Percentiles rank a stretch among this genome's conserved stretches.
These are phyloP conservation scores for Colletotrichum ledebouriae DNA, from an alignment of 2,329 filamentous ascomycete species.

Conservation along the genomic window DNA sequence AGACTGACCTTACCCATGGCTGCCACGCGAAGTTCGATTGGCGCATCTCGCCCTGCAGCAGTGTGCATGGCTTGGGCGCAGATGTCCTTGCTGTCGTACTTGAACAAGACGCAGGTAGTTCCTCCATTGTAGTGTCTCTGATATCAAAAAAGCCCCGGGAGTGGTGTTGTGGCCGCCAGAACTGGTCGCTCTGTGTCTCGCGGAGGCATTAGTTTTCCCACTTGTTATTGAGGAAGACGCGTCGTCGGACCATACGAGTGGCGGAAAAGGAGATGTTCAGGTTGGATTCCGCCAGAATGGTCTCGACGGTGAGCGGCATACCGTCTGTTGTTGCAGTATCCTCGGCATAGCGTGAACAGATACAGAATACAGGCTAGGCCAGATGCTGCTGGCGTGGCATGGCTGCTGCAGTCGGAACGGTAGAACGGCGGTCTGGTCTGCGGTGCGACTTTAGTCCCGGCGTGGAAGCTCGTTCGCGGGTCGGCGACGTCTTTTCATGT, in stretches of 20 bases:
- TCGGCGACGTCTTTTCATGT: constrained; percentile 2
- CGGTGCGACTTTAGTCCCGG: constrained; percentile 28
- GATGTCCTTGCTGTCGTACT: constrained; percentile 41
- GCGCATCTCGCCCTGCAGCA: constrained; percentile 39
- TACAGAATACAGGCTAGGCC: background rate
- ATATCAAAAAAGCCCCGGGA: constrained; percentile 29
- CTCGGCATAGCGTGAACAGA: background rate
- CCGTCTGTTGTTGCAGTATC: background rate
- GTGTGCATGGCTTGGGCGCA: constrained; percentile 35
- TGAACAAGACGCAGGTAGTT: constrained; percentile 26
- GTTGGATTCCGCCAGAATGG: constrained; percentile 28
- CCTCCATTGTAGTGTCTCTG: constrained; percentile 13
- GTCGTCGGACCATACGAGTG: constrained; percentile 12
- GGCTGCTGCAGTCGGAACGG: constrained; percentile 26
- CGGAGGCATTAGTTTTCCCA: background rate
- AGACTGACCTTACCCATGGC: constrained; percentile 36
- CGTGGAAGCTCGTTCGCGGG: constrained; percentile 13
- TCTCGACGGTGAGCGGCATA: constrained; percentile 28
- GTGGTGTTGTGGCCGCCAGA: constrained; percentile 23
- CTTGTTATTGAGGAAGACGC: background rate
- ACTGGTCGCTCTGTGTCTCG: constrained; percentile 19
- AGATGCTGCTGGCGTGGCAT: constrained; percentile 26
- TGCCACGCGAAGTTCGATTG: constrained; percentile 38
- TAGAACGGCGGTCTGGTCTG: constrained; percentile 40
- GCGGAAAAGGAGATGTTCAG: constrained; percentile 10